Evolutionary conservation across 345 rosid genomes (phyloP), one percentile per base, ranked within the genome.

Genomic region (Euphorbia pulcherrima): DNA sequence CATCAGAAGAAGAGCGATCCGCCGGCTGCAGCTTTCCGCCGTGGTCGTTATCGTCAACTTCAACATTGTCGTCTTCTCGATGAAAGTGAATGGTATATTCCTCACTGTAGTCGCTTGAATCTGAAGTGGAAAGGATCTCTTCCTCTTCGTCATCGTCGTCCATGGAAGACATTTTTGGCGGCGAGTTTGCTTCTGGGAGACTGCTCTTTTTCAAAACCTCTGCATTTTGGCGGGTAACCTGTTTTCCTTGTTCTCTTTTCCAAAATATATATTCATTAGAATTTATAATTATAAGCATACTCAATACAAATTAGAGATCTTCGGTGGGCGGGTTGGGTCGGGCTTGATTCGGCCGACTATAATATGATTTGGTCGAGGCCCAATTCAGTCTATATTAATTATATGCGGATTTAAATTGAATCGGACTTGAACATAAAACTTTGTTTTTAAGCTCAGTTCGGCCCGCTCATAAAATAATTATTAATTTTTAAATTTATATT

Each of bases 31-130:
- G 62, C 35, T 62, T 66, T 53, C 74, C 77, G 17, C 58, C 64
- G 6, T 62, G 61, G 13, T 30, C 29, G 41, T 69, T 76, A 17
- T 67, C 65, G 10, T 77, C 74, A 20, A 70, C 76, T 44, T 63
- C 71, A 46, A 48, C 80, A 39, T 35, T 30, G 44, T 48, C 74
- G 23, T 75, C 85, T 7, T 72, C 74, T 23, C 27, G 50, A 24
- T 79, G 86, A 55, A 64, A 66, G 26, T 79, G 86, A 55, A 64
- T 67, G 26, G 65, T 28, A 74, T 60, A 86, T 40, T 81, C 90
- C 0, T 88, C 85, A 62, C 84, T 72, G 16, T 88, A 87, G 69
- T 84, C 80, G 27, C 67, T 70, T 14, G 75, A 62, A 64, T 86
- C 89, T 60, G 86, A 85, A 56, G 76, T 75, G 4, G 88, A 77